A percentile compares a stretch with the other conserved stretches of the same genome.
phyloP scores from a whole-genome alignment of 257 asterid species.

The Solanum sparsipilum region DNA sequence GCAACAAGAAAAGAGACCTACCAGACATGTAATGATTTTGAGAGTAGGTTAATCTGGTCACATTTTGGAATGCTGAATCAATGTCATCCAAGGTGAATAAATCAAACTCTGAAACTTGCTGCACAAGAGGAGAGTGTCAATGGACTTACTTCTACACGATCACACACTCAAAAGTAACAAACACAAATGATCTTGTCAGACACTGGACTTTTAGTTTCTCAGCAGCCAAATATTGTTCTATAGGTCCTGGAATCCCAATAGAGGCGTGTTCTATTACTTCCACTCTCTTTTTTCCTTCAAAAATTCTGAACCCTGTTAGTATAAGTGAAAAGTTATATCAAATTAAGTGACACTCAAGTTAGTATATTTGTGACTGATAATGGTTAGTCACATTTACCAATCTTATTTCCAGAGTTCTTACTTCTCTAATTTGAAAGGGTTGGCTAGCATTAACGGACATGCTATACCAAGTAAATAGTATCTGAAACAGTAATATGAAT shows the following conservation, averaged over 20 bases:
- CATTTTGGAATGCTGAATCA: constrained; percentile 72
- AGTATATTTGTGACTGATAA: background rate
- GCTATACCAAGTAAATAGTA: background rate
- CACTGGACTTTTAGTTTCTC: background rate
- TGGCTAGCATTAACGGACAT: background rate
- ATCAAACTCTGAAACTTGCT: constrained; percentile 96
- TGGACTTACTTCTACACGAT: background rate
- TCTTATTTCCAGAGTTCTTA: background rate
- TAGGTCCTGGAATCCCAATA: background rate
- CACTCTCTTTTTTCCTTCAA: background rate
- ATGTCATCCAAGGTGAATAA: constrained; percentile 91
- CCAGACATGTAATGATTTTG: constrained; percentile 90
- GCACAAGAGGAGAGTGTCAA: constrained; percentile 20
- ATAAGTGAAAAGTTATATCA: background rate
- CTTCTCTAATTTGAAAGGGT: background rate
- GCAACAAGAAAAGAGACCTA: constrained; percentile 20
- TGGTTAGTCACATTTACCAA: background rate
- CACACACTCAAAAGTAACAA: background rate
- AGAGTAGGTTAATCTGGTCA: constrained; percentile 85
- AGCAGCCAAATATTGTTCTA: background rate
- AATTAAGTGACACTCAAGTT: background rate
- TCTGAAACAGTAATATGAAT: background rate
- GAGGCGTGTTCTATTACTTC: background rate
- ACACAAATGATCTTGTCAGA: background rate
- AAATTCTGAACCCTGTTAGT: background rate